These are phyloP conservation scores for Diutina ranongensis DNA, from an alignment of 1,139 yeast species.

Conservation along the genomic window DNA sequence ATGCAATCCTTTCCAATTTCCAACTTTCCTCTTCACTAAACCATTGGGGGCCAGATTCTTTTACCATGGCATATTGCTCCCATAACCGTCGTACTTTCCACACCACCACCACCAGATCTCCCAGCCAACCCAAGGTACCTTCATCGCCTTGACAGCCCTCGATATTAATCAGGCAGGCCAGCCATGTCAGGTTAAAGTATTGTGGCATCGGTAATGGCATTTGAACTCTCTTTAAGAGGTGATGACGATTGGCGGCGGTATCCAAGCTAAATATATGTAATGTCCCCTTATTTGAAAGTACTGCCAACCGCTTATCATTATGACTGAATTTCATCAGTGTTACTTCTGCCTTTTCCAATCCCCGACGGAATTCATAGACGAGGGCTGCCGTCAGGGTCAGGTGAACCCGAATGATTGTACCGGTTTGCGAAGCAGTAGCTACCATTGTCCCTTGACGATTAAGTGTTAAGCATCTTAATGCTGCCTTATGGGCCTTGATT, in stretches of 20 bases:
- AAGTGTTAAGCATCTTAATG: conserved; percentile 54
- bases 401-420: conserved; percentile 75
- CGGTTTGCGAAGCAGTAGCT: conserved; percentile 83
- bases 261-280: conserved; percentile 64
- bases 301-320: conserved; percentile 65
- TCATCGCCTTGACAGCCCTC: conserved; percentile 37
- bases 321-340: conserved; percentile 80
- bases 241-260: conserved; percentile 41
- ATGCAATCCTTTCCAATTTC: background rate
- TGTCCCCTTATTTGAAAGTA: conserved; percentile 80
- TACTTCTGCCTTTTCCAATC: conserved; percentile 71
- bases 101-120: conserved; percentile 50
- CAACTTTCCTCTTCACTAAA: background rate
- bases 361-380: conserved; percentile 76
- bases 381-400: conserved; percentile 65
- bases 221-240: conserved; percentile 57
- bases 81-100: conserved; percentile 69
- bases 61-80: conserved; percentile 74
- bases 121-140: conserved; percentile 74
- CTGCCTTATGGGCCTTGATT: conserved; percentile 73
- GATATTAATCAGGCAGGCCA: conserved; percentile 57
- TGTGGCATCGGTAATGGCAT: conserved; percentile 47
- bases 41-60: conserved; percentile 11
- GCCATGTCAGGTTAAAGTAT: conserved; percentile 83
- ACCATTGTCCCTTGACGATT: conserved; percentile 67